Conservation (phyloP, 148 eudicot genomes). For the Rhododendron kiyosumense region DNA sequence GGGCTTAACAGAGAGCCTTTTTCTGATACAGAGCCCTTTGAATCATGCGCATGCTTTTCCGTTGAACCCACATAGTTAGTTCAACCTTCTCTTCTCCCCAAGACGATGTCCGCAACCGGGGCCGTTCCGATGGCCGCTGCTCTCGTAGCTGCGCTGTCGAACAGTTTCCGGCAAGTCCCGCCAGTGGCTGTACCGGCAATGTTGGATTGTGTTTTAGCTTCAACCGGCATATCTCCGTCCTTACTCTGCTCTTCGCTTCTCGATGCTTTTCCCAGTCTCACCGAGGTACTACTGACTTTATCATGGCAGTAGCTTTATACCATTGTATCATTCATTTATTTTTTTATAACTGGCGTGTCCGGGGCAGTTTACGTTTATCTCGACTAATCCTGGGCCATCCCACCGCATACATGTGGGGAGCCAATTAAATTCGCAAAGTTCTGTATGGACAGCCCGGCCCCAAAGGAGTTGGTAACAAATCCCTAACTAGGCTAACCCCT, state of each 20-base stretch:
- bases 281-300: conserved; percentile 31
- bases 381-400: too few species aligned
- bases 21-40: neutral
- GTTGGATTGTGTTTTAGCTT: conserved; percentile 69
- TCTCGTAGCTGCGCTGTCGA: conserved; percentile 23
- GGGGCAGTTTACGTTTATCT: too few species aligned
- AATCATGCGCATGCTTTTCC: neutral
- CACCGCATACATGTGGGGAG: too few species aligned
- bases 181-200: conserved; percentile 77
- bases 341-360: too few species aligned
- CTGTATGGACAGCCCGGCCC: too few species aligned
- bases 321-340: neutral
- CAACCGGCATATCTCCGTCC: conserved; percentile 52
- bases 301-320: neutral
- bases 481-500: neutral
- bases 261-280: conserved; percentile 35
- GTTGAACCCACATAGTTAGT: neutral
- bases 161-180: conserved; percentile 70
- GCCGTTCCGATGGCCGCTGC: conserved; percentile 7
- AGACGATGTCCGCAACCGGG: conserved; percentile 8
- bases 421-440: too few species aligned
- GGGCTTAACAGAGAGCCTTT: neutral
- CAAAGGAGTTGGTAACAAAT: too few species aligned
- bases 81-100: too few species aligned
- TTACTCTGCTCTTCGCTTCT: conserved; percentile 52